A percentile compares a stretch with the other conserved stretches of the same genome.
Evolutionary conservation across 2,329 filamentous ascomycete genomes (phyloP).

Genomic region (Epichloe scottii): DNA sequence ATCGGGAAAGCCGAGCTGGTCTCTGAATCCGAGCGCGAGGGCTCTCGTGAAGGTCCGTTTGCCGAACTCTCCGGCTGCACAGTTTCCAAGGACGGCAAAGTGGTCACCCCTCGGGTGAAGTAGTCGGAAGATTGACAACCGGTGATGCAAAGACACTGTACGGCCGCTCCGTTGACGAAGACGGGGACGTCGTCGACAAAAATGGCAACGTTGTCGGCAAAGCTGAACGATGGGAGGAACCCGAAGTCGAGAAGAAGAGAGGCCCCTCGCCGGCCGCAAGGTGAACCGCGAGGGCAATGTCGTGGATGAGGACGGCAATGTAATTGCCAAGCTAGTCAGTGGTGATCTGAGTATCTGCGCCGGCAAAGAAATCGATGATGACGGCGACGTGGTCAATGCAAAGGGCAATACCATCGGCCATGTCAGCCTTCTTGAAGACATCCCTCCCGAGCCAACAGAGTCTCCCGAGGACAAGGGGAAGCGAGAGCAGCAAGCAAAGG

Average conservation of each 20-base stretch:
- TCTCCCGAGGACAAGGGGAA: slow-evolving; percentile 38
- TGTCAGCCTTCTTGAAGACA: slow-evolving; percentile 51
- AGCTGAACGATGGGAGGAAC: slow-evolving; percentile 47
- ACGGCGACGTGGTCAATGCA: slow-evolving; percentile 59
- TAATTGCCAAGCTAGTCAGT: slow-evolving; percentile 55
- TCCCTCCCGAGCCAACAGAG: slow-evolving; percentile 37
- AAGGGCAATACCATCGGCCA: slow-evolving; percentile 57
- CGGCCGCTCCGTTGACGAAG: slow-evolving; percentile 65
- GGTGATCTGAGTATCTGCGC: slow-evolving; percentile 52
- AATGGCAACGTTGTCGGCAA: slow-evolving; percentile 50
- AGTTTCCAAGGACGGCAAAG: slow-evolving; percentile 54
- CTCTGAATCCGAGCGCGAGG: slow-evolving; percentile 51
- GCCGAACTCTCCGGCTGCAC: slow-evolving; percentile 52
- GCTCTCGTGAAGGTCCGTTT: slow-evolving; percentile 54
- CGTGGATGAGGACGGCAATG: slow-evolving; percentile 43
- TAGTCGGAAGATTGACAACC: slow-evolving; percentile 58
- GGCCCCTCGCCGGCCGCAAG: slow-evolving; percentile 35
- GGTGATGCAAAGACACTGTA: slow-evolving; percentile 62
- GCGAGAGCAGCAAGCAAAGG: slow-evolving; percentile 44
- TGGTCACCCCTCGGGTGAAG: slow-evolving; percentile 8
- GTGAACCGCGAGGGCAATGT: slow-evolving; percentile 49
- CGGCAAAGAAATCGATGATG: slow-evolving; percentile 57
- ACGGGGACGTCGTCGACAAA: slow-evolving; percentile 70
- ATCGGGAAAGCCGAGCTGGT: slow-evolving; percentile 58
- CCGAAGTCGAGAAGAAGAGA: slow-evolving; percentile 35